Evolutionary conservation across 192 early-diverging fungal species (phyloP).

Genomic region (Coemansia sp.): DNA sequence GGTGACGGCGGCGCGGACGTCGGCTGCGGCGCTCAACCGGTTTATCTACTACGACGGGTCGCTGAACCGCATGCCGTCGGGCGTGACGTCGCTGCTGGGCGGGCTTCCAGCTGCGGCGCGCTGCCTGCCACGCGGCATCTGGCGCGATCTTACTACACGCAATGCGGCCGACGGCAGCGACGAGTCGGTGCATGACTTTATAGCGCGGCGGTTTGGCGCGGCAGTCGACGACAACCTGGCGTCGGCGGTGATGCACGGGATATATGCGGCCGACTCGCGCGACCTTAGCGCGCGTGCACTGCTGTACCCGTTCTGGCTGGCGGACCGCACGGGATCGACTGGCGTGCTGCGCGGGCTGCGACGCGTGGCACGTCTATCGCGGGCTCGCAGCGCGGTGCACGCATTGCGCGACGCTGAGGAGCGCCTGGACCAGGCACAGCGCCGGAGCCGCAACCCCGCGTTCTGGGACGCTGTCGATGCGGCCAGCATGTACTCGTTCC

Average conservation of each 20-base stretch:
- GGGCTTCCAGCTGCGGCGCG: conserved; percentile 58
- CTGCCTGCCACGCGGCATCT: conserved; percentile 54
- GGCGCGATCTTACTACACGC: conserved; percentile 22
- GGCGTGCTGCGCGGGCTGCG: conserved; percentile 29
- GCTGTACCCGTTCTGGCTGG: conserved; percentile 66
- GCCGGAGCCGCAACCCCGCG: conserved; percentile 37
- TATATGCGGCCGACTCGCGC: conserved; percentile 85
- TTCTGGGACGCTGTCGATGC: conserved; percentile 60
- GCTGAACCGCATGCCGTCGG: conserved; percentile 66
- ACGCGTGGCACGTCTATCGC: conserved; percentile 26
- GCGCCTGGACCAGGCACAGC: conserved; percentile 8
- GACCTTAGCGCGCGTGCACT: conserved; percentile 72
- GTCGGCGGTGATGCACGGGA: conserved; percentile 86
- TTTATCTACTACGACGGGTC: conserved; percentile 71
- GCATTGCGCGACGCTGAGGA: conserved; percentile 17
- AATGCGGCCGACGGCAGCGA: conserved; percentile 45
- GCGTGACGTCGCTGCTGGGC: conserved; percentile 43
- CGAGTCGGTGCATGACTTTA: conserved; percentile 83
- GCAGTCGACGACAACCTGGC: conserved; percentile 76
- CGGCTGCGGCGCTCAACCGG: conserved; percentile 74
- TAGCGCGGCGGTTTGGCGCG: conserved; percentile 69
- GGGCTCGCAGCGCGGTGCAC: conserved; percentile 19
- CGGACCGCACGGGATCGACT: conserved; percentile 47
- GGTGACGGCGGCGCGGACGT: conserved; percentile 56
- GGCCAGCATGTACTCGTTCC: conserved; percentile 79